Percentiles rank a stretch among this genome's conserved stretches.
Evolutionary conservation across 1,139 yeast genomes (phyloP).

Genomic region (Candida anutae): DNA sequence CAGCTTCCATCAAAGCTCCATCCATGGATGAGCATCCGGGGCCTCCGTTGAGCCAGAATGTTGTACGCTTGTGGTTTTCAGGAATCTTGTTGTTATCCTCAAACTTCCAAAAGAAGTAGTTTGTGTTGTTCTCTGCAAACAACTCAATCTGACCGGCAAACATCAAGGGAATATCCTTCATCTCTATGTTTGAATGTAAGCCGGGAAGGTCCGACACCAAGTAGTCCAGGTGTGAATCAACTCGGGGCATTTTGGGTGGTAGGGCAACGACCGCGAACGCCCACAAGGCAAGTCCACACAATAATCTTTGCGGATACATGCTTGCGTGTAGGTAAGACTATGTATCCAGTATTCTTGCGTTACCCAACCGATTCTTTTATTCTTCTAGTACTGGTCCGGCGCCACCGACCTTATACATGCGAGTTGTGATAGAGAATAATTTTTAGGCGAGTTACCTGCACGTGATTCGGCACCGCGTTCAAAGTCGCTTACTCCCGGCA

Average conservation of each 20-base stretch:
- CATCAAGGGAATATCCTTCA: constrained; percentile 43
- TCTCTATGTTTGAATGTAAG: constrained; percentile 21
- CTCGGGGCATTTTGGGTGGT: constrained; percentile 1
- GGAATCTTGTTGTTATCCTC: constrained; percentile 22
- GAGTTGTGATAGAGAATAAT: no score
- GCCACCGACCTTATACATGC: no score
- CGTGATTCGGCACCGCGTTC: no score
- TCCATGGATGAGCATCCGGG: constrained; percentile 98
- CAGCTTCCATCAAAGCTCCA: constrained; percentile 90
- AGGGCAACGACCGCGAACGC: neutral
- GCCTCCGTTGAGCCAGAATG: constrained; percentile 93
- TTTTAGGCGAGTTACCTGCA: no score
- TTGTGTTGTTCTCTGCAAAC: constrained; percentile 45
- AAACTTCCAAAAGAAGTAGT: constrained; percentile 79
- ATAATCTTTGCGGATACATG: no score
- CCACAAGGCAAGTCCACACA: no score
- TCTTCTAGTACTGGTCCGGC: no score
- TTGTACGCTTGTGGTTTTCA: constrained; percentile 32
- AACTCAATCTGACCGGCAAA: constrained; percentile 65
- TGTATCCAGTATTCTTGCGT: no score
- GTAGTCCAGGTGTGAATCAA: constrained; percentile 15
- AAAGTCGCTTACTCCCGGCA: no score
- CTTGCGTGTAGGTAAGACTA: no score
- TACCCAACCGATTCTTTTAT: no score
- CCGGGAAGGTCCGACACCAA: constrained; percentile 39